Conservation (phyloP, 108 stramenopile species). For the Nitzschia putrida region DNA sequence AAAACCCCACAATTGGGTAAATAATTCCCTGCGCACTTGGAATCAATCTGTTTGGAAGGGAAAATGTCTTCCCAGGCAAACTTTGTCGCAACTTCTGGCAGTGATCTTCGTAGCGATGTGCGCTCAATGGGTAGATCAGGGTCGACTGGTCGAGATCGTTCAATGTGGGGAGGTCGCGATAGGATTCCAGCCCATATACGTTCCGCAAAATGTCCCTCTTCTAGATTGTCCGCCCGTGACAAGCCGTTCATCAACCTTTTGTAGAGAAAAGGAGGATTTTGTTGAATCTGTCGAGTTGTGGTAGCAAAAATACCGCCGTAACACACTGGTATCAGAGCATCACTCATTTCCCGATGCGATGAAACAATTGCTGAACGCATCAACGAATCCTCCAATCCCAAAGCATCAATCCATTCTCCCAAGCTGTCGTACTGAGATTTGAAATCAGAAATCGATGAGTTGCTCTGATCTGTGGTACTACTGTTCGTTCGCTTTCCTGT, state of each 20-base stretch:
- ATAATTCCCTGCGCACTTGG: too few relatives aligned
- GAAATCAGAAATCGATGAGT: constrained; percentile 13
- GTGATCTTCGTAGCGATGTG: too few relatives aligned
- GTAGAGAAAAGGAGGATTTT: not conserved
- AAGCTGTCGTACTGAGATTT: constrained; percentile 30
- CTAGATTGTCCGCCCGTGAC: constrained; percentile 43
- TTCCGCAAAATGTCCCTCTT: constrained; percentile 57
- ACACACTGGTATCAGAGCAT: constrained; percentile 33
- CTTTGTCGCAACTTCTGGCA: too few relatives aligned
- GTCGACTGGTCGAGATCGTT: too few relatives aligned
- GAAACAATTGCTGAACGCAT: not conserved
- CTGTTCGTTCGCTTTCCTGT: not conserved
- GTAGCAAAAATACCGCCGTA: constrained; percentile 22
- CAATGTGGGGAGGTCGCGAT: not conserved
- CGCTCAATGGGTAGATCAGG: too few relatives aligned
- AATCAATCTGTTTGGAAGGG: too few relatives aligned
- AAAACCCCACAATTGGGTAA: too few relatives aligned
- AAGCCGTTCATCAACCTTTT: not conserved
- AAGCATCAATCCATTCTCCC: constrained; percentile 33
- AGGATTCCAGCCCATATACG: constrained; percentile 43
- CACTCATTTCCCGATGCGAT: not conserved
- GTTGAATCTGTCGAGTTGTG: not conserved
- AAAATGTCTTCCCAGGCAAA: too few relatives aligned
- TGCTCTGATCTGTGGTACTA: not conserved
- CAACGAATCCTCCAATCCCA: constrained; percentile 1